phyloP scores from a whole-genome alignment of 352 stramenopile genomes.

The Pythium periplocum region DNA sequence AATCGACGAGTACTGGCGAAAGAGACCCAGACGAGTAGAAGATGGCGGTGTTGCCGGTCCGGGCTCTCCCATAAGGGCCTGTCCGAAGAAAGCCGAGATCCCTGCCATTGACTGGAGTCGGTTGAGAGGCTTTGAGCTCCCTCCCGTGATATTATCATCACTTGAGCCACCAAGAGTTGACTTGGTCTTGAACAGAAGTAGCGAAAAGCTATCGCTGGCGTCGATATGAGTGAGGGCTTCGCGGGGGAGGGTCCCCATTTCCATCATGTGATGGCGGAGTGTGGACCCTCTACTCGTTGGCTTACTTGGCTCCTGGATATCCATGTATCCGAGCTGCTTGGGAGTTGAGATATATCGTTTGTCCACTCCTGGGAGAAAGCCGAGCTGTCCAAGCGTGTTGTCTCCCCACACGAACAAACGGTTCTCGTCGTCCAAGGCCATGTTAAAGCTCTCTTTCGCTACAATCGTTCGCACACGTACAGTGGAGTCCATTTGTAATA shows the following conservation, averaged over 20 bases:
- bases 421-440: conserved; percentile 43
- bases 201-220: conserved; percentile 37
- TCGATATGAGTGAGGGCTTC: conserved; percentile 31
- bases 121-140: too few species aligned
- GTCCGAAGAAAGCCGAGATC: too few species aligned
- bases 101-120: too few species aligned
- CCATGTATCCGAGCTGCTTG: conserved; percentile 40
- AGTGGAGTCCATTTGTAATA: too few species aligned
- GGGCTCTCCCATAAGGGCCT: too few species aligned
- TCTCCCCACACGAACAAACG: conserved; percentile 49
- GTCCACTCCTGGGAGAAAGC: conserved; percentile 7
- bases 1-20: conserved; percentile 11
- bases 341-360: conserved; percentile 9
- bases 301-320: conserved; percentile 23
- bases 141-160: background rate
- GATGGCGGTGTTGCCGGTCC: too few species aligned
- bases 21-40: background rate
- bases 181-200: conserved; percentile 47
- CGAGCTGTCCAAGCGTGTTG: conserved; percentile 35
- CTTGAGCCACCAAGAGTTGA: conserved; percentile 1
- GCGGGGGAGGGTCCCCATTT: conserved; percentile 19
- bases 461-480: conserved; percentile 24
- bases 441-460: conserved; percentile 20
- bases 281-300: conserved; percentile 13
- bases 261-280: conserved; percentile 29